Percentiles rank a stretch among this genome's conserved stretches.
These are phyloP conservation scores for Wickerhamiella bombiphila DNA, from an alignment of 805 yeast genomes.

Conservation along the genomic window DNA sequence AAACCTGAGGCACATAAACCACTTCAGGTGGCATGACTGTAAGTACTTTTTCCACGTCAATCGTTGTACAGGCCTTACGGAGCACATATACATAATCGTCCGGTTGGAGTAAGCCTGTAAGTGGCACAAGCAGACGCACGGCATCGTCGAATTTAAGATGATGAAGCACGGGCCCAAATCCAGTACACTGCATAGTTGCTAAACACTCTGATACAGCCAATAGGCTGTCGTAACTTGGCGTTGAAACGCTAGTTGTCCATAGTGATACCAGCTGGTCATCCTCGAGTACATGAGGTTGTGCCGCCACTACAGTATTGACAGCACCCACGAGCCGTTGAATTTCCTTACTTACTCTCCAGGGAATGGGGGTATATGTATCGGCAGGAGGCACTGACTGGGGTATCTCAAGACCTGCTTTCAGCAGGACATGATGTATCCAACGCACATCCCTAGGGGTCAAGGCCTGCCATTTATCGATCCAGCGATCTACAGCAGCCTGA, in stretches of 20 bases:
- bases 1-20: constrained; percentile 8
- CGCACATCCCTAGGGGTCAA: constrained; percentile 9
- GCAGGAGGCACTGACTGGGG: constrained; percentile 4
- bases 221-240: neutral
- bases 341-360: constrained; percentile 1
- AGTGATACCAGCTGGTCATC: neutral
- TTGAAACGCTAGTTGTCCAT: constrained; percentile 6
- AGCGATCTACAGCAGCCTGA: constrained; percentile 3
- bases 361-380: constrained; percentile 1
- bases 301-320: constrained; percentile 5
- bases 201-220: neutral
- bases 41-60: constrained; percentile 1
- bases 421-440: constrained; percentile 10
- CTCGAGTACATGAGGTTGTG: constrained; percentile 4
- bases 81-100: neutral
- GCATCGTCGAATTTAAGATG: neutral
- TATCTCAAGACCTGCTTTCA: neutral
- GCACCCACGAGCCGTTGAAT: constrained; percentile 5
- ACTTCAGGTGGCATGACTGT: constrained; percentile 2
- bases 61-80: neutral
- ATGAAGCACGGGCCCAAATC: neutral
- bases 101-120: neutral
- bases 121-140: neutral
- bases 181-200: neutral
- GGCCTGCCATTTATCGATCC: constrained; percentile 12